Evolutionary conservation across 176 grass and related monocot species (phyloP).

Genomic region (Cenchrus fungigraminus): DNA sequence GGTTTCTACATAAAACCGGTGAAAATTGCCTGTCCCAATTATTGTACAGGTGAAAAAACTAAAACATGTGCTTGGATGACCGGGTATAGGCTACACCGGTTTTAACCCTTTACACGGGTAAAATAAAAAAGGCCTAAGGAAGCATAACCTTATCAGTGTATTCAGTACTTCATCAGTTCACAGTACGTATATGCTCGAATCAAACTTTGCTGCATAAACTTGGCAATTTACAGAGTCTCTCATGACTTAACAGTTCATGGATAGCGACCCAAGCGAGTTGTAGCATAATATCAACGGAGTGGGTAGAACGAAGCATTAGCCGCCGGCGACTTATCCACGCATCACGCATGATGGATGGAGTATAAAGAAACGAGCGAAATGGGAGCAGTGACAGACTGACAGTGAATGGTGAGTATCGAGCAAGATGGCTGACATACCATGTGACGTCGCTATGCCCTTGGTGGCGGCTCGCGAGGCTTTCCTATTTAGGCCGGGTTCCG

Average conservation of each 20-base stretch:
- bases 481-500: background rate
- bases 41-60: too few species aligned
- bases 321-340: background rate
- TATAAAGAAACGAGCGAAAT: background rate
- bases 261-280: background rate
- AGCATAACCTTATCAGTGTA: background rate
- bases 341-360: background rate
- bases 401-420: background rate
- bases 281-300: background rate
- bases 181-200: background rate
- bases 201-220: background rate
- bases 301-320: background rate
- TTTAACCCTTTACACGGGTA: too few species aligned
- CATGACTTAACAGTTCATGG: background rate
- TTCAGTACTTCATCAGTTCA: background rate
- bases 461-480: background rate
- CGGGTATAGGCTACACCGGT: too few species aligned
- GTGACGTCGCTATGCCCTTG: slow-evolving; percentile 20
- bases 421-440: background rate
- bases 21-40: too few species aligned
- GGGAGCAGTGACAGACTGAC: background rate
- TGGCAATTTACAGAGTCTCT: background rate
- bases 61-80: too few species aligned
- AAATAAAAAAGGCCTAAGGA: background rate
- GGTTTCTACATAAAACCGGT: too few species aligned